Base-by-base conservation (phyloP, 768 basidiomycete genomes). In the Russula abietina region DNA sequence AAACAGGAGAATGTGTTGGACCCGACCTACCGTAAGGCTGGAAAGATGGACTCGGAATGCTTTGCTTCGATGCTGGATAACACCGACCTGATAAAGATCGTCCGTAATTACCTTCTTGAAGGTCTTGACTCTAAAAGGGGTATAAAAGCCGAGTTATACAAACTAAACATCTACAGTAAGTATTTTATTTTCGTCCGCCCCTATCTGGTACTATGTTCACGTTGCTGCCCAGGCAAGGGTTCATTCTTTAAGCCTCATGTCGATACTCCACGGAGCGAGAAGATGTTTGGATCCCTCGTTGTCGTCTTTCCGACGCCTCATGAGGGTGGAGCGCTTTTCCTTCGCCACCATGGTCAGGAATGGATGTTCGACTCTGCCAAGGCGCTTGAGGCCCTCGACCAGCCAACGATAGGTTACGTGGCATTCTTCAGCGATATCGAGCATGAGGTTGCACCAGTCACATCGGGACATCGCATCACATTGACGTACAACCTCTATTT, bases 401-500 rank as follows among this genome's bases (percentile, higher is more conserved):
- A 36, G 9, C 36, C 36, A 36, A 36, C 36, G 3, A 36, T 73
- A 74, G 36, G 36, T 12, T 36, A 36, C 3, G 36, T 36, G 36
- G 36, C 36, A 3, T 36, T 36, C 36, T 36, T 36, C 12, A 12
- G 36, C 36, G 36, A 36, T 36, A 4, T 14, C 5, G 36, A 36
- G 12, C 36, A 36, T 5, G 36, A 36, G 36, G 36, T 36, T 41
- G 41, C 41, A 41, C 41, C 41, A 2, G 19, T 41, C 7, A 19
- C 19, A 6, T 72, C 74, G 0, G 41, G 81, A 0, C 68, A 76
- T 38, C 75, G 81, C 2, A 71, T 41, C 41, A 41, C 78, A 3
- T 50, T 82, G 52, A 77, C 80, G 1, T 80, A 76, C 68, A 80
- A 78, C 62, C 73, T 79, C n/a, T 73, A 74, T 60, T 70, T 65